These are phyloP conservation scores for Coniochaeta sp. DNA, from an alignment of 2,329 filamentous ascomycete genomes.

Conservation along the genomic window DNA sequence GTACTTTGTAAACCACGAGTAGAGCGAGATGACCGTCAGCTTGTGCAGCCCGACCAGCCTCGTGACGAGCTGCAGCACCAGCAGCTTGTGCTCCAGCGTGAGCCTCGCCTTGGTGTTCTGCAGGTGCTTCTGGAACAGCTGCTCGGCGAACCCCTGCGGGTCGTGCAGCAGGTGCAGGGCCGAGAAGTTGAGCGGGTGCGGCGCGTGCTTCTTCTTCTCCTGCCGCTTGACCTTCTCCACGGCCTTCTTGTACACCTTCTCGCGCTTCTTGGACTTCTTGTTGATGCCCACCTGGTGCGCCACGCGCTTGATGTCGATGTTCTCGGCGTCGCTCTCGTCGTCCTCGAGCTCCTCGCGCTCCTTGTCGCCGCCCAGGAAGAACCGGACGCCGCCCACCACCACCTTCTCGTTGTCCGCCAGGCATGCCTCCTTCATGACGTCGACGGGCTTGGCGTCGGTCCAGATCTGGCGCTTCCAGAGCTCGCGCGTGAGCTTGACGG, in stretches of 20 bases:
- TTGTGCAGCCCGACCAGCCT: constrained; percentile 89
- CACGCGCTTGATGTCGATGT: constrained; percentile 69
- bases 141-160: constrained; percentile 87
- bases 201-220: constrained; percentile 81
- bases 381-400: constrained; percentile 75
- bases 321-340: constrained; percentile 76
- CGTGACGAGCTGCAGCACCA: constrained; percentile 86
- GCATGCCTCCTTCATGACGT: constrained; percentile 93
- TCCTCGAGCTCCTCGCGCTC: constrained; percentile 91
- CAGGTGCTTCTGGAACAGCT: constrained; percentile 82
- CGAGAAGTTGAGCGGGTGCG: constrained; percentile 89
- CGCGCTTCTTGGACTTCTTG: constrained; percentile 90
- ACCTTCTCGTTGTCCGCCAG: constrained; percentile 92
- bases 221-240: constrained; percentile 73
- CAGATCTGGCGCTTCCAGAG: constrained; percentile 95
- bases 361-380: constrained; percentile 94
- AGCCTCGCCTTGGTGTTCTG: constrained; percentile 81
- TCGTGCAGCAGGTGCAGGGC: constrained; percentile 90
- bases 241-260: constrained; percentile 71
- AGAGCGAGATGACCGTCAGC: constrained; percentile 80
- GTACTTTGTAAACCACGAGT: constrained; percentile 94
- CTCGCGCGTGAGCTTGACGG: constrained; percentile 89
- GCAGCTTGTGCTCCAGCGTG: constrained; percentile 77
- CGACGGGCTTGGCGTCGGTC: constrained; percentile 91
- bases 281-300: constrained; percentile 86